Base-by-base conservation (phyloP, 2,329 filamentous ascomycete species). In the Sarocladiaceae sp. region DNA sequence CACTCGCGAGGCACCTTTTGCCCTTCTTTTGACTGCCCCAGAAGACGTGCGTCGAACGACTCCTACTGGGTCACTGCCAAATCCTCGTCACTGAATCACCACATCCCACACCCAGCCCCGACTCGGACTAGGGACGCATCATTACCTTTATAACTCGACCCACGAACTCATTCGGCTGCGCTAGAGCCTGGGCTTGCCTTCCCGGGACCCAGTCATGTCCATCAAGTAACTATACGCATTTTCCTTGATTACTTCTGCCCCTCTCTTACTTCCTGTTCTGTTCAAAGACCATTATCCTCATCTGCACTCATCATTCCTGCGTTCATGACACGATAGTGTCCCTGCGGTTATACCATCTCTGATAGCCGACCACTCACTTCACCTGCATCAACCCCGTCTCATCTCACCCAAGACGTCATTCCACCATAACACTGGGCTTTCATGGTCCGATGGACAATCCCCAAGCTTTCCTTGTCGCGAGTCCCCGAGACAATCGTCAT, bases 391-490 rank as follows among this genome's bases (percentile, higher is more conserved):
- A 29, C n/a, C 26, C n/a, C 26, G 26, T 29, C n/a, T n/a, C n/a
- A n/a, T 21, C 20, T 41, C 37, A n/a, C 5, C 37, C 18, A 21
- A 29, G 18, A n/a, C 34, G 9, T 27, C 37, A 41, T 9, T 24
- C 21, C 13, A 21, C 23, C 19, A 35, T 33, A 19, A 20, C 31
- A 33, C 42, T 16, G 7, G 20, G 27, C 31, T 12, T 11, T 26
- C 29, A 50, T 53, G 52, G 53, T 59, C 61, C 50, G 54, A 66
- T 66, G 63, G 60, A 66, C 54, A 66, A 66, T 47, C 63, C 63
- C 54, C 62, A 63, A 55, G 63, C 66, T 53, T 66, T 65, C 51
- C 58, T 66, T 47, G 63, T 66, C 53, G 57, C 62, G 47, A 60
- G 55, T 52, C 58, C 56, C 51, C 52, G 59, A 50, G 54, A 54